Conservation (phyloP, 1,284 basidiomycete species). For the Hymenochaete sp. region DNA sequence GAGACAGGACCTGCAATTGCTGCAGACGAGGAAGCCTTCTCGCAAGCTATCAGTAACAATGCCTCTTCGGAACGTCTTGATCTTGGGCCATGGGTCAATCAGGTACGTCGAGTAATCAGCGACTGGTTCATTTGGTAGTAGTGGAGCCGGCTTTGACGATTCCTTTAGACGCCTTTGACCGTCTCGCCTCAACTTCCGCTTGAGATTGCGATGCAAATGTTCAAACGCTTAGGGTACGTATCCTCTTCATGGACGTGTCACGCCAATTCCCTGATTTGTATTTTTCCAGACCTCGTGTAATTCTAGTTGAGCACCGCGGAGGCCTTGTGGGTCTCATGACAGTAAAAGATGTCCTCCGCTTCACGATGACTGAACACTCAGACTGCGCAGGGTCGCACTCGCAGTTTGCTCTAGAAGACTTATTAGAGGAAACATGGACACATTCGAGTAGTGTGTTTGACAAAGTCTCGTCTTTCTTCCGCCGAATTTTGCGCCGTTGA, state of each 20-base stretch:
- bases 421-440: constrained; percentile 28
- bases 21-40: constrained; percentile 58
- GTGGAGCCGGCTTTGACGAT: too few relatives aligned
- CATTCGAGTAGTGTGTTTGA: constrained; percentile 18
- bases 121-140: too few relatives aligned
- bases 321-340: constrained; percentile 82
- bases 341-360: constrained; percentile 90
- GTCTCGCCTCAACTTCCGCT: constrained; percentile 90
- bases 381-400: constrained; percentile 23
- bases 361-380: constrained; percentile 53
- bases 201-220: constrained; percentile 94
- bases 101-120: constrained; percentile 38
- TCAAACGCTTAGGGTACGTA: constrained; percentile 90
- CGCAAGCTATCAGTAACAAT: constrained; percentile 51
- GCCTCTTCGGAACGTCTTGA: constrained; percentile 54
- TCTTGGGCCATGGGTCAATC: constrained; percentile 88
- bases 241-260: not conserved
- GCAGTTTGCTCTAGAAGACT: constrained; percentile 25
- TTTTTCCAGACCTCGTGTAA: constrained; percentile 69
- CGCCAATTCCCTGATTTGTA: constrained; percentile 5
- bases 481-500: constrained; percentile 10
- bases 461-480: constrained; percentile 8
- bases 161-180: constrained; percentile 74
- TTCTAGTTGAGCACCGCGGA: constrained; percentile 85
- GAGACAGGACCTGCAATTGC: constrained; percentile 46